Percentiles rank a stretch among this genome's conserved stretches.
phyloP scores from a whole-genome alignment of 2,329 filamentous ascomycete species.

The Fusarium sororula region DNA sequence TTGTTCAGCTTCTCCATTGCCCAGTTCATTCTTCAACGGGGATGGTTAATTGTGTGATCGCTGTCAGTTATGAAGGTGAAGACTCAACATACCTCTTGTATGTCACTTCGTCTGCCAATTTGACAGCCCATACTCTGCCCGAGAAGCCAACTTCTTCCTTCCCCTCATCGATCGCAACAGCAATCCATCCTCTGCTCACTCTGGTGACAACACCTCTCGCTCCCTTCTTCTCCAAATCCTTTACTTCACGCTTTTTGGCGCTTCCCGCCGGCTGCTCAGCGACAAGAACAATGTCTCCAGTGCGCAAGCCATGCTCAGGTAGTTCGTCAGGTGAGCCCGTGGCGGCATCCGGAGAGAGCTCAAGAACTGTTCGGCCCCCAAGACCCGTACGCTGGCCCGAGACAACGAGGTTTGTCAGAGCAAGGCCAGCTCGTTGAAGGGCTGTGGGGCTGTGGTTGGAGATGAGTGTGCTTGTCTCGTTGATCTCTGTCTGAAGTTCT shows the following conservation, averaged over 20 bases:
- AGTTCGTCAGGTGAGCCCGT: conserved; percentile 63
- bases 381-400: conserved; percentile 84
- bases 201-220: conserved; percentile 75
- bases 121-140: conserved; percentile 70
- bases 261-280: conserved; percentile 78
- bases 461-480: conserved; percentile 74
- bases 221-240: conserved; percentile 74
- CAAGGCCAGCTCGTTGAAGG: conserved; percentile 80
- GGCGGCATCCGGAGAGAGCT: conserved; percentile 79
- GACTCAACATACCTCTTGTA: conserved; percentile 59
- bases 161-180: conserved; percentile 76
- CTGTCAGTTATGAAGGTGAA: neutral
- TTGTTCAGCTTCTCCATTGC: conserved; percentile 68
- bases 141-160: conserved; percentile 56
- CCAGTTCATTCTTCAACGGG: conserved; percentile 64
- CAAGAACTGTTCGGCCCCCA: conserved; percentile 89
- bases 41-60: neutral
- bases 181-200: conserved; percentile 66
- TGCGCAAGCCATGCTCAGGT: conserved; percentile 78
- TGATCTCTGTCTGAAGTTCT: conserved; percentile 77
- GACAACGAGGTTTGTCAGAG: conserved; percentile 78
- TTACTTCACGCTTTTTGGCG: conserved; percentile 77
- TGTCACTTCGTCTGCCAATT: conserved; percentile 74
- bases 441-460: conserved; percentile 72
- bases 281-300: conserved; percentile 81